These are phyloP conservation scores for Stephania cephalantha DNA, from an alignment of 164 flowering plant species.

Conservation along the genomic window DNA sequence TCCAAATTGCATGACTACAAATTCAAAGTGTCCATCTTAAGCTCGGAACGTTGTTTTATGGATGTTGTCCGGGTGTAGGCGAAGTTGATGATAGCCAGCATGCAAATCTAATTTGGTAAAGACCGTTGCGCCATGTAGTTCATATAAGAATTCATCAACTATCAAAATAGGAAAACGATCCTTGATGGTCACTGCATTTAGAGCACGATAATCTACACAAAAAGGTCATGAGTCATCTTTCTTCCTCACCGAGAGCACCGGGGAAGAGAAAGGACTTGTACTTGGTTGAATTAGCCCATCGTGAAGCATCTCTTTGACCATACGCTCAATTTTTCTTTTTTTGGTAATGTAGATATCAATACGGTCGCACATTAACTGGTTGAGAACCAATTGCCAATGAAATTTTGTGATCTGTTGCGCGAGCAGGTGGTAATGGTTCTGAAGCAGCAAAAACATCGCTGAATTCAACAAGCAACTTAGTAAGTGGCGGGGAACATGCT, in stretches of 20 bases:
- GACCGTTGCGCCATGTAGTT: background rate
- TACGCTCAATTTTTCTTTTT: background rate
- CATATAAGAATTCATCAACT: background rate
- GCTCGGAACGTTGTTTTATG: background rate
- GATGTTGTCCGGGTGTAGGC: background rate
- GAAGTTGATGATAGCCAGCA: background rate
- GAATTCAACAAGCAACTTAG: too few species aligned
- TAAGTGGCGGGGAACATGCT: too few species aligned
- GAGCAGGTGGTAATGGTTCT: too few species aligned
- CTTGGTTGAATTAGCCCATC: background rate
- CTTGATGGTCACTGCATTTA: background rate
- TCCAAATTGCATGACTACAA: background rate
- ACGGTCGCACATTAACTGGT: too few species aligned
- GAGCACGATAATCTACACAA: too few species aligned
- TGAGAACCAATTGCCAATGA: background rate
- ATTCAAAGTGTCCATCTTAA: conserved; percentile 2
- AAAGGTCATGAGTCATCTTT: background rate
- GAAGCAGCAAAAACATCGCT: too few species aligned
- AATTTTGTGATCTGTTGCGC: too few species aligned
- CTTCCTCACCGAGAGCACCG: background rate
- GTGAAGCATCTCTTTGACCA: background rate
- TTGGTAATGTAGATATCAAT: background rate
- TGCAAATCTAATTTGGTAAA: background rate
- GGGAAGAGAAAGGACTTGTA: too few species aligned
- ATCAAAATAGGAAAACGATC: background rate